A percentile compares a stretch with the other conserved stretches of the same genome.
These are phyloP conservation scores for Arabis alpina DNA, from an alignment of 345 rosid genomes.

Conservation along the genomic window DNA sequence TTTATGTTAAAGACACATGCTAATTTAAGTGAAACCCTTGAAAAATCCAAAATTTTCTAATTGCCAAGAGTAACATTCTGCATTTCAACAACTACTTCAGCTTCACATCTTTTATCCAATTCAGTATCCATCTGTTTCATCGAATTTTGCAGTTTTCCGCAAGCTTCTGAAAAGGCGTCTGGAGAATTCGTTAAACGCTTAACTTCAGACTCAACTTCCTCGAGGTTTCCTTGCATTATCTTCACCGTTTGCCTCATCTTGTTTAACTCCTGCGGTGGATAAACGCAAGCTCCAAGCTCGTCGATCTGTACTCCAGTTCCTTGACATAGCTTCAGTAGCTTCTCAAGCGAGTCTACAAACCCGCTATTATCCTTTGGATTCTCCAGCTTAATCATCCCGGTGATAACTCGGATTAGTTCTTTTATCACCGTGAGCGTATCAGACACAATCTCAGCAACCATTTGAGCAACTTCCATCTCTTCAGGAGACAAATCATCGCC, in stretches of 20 bases:
- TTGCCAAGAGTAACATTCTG: slow-evolving; percentile 53
- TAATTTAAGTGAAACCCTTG: neutral
- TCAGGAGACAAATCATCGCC: slow-evolving; percentile 78
- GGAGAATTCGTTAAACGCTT: slow-evolving; percentile 50
- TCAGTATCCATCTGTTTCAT: slow-evolving; percentile 54
- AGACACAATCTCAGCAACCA: slow-evolving; percentile 61
- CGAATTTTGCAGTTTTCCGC: slow-evolving; percentile 50
- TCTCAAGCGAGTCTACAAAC: slow-evolving; percentile 75
- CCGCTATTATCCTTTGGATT: slow-evolving; percentile 50
- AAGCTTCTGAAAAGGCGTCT: slow-evolving; percentile 56
- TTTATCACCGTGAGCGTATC: slow-evolving; percentile 59
- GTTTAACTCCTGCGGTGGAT: slow-evolving; percentile 79
- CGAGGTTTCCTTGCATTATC: slow-evolving; percentile 44
- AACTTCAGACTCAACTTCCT: slow-evolving; percentile 53
- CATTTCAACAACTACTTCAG: slow-evolving; percentile 54
- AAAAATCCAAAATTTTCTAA: slow-evolving; percentile 27
- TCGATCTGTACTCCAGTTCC: slow-evolving; percentile 68
- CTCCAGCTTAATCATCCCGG: slow-evolving; percentile 73
- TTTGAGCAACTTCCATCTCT: slow-evolving; percentile 83
- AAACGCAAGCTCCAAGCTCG: slow-evolving; percentile 84
- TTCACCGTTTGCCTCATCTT: slow-evolving; percentile 52
- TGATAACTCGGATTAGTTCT: slow-evolving; percentile 78
- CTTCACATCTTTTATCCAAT: slow-evolving; percentile 38
- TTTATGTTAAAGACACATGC: neutral
- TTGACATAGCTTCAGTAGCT: slow-evolving; percentile 64